A percentile compares a stretch with the other conserved stretches of the same genome.
phyloP scores from a whole-genome alignment of 2,329 filamentous ascomycete species.

The Metarhizium guizhouense region DNA sequence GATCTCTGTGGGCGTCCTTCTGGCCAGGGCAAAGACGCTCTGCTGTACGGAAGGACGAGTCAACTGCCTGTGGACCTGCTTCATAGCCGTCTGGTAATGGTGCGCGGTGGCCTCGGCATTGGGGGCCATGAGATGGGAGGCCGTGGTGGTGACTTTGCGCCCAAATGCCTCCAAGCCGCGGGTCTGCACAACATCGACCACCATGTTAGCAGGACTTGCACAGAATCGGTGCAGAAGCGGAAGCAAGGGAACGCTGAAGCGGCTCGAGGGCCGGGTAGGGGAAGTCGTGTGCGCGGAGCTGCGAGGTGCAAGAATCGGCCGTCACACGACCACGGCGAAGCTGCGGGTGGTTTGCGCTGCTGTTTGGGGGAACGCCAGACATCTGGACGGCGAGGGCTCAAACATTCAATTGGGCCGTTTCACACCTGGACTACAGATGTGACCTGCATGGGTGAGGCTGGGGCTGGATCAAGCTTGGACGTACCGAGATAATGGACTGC shows the following conservation, averaged over 20 bases:
- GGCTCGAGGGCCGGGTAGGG: background rate
- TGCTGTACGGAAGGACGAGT: conserved; percentile 76
- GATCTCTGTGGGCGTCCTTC: conserved; percentile 86
- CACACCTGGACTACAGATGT: too few species aligned
- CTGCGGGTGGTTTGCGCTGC: background rate
- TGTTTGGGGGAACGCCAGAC: too few species aligned
- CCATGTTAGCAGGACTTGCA: conserved; percentile 6
- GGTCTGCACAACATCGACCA: conserved; percentile 43
- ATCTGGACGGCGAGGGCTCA: background rate
- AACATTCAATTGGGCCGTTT: too few species aligned
- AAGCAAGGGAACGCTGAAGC: background rate
- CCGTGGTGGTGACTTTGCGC: conserved; percentile 89
- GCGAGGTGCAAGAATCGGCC: background rate
- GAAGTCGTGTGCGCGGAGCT: background rate
- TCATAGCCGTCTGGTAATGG: conserved; percentile 82
- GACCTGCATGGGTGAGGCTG: background rate
- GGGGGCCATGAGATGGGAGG: conserved; percentile 76
- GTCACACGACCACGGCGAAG: conserved; percentile 20
- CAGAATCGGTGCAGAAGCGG: background rate
- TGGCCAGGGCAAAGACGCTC: conserved; percentile 83
- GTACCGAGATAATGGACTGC: conserved; percentile 35
- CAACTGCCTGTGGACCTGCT: conserved; percentile 81
- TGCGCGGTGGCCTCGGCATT: conserved; percentile 40
- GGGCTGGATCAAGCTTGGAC: conserved; percentile 4
- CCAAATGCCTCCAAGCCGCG: conserved; percentile 87